These are phyloP conservation scores for Juncus inflexus DNA, from an alignment of 176 grass and related monocot genomes.

Conservation along the genomic window DNA sequence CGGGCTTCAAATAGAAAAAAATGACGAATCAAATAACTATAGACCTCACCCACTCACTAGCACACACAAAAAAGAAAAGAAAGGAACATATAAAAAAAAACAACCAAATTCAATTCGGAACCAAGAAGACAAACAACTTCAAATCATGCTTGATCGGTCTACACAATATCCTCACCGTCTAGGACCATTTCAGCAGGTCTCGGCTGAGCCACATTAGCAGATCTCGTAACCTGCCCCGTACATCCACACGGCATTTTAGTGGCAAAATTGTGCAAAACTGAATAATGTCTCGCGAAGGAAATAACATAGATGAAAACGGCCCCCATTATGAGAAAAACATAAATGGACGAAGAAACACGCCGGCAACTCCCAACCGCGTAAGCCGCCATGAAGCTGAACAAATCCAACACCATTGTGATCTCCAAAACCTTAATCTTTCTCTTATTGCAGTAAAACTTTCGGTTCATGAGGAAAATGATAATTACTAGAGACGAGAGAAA, in stretches of 20 bases:
- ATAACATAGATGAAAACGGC: conserved; percentile 45
- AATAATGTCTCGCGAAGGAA: neutral
- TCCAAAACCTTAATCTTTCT: conserved; percentile 36
- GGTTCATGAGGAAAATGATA: conserved; percentile 32
- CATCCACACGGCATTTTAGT: neutral
- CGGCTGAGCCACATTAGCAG: neutral
- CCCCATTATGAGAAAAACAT: conserved; percentile 38
- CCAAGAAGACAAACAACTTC: neutral
- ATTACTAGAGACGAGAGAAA: conserved; percentile 32
- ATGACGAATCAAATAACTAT: too few species aligned
- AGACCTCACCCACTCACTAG: neutral
- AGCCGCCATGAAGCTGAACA: conserved; percentile 53
- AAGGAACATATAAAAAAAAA: neutral
- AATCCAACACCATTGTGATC: conserved; percentile 42
- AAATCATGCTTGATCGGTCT: neutral
- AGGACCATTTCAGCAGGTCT: neutral
- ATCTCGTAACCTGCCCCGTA: neutral
- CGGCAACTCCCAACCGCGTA: conserved; percentile 52
- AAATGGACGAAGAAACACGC: conserved; percentile 26
- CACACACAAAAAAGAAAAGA: neutral
- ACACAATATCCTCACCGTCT: neutral
- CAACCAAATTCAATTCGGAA: neutral
- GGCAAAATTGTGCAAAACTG: neutral
- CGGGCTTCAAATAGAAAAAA: too few species aligned
- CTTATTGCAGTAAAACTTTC: neutral